Evolutionary conservation across 2,329 filamentous ascomycete species (phyloP).

Genomic region (Ceratocystis colombiana): DNA sequence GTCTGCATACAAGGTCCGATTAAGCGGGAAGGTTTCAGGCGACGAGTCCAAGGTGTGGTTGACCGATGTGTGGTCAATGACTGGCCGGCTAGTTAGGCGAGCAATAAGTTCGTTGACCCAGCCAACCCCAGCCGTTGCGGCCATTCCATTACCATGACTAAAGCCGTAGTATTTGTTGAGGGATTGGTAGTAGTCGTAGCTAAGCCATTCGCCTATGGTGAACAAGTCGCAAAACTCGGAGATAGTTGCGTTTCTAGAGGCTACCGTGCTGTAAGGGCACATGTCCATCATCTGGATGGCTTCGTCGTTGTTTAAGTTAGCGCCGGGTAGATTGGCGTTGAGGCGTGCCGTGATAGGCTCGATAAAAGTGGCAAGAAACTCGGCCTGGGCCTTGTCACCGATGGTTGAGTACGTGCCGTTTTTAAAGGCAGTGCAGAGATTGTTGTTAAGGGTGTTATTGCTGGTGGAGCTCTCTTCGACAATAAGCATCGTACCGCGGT

Average conservation of each 20-base stretch:
- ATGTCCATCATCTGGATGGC: conserved; percentile 74
- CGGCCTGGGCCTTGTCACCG: conserved; percentile 42
- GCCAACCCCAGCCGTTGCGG: conserved; percentile 75
- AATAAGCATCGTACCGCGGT: conserved; percentile 49
- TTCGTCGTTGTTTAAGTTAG: conserved; percentile 52
- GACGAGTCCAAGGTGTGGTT: conserved; percentile 66
- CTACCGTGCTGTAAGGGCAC: conserved; percentile 76
- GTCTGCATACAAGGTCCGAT: conserved; percentile 64
- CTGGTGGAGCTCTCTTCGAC: conserved; percentile 55
- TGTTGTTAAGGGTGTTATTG: conserved; percentile 78
- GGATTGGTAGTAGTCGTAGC: conserved; percentile 71
- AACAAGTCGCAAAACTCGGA: conserved; percentile 72
- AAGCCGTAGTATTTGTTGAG: conserved; percentile 80
- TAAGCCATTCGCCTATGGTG: conserved; percentile 58
- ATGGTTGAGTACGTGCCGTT: conserved; percentile 42
- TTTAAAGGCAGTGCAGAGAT: conserved; percentile 62
- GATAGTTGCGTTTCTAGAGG: conserved; percentile 41
- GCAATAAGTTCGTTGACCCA: conserved; percentile 82
- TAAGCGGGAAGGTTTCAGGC: conserved; percentile 61
- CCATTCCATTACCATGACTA: conserved; percentile 64
- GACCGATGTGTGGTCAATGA: conserved; percentile 62
- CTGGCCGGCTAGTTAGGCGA: conserved; percentile 58
- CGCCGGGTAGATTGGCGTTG: conserved; percentile 57
- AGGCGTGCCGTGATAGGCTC: conserved; percentile 58
- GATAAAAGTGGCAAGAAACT: conserved; percentile 55